These are phyloP conservation scores for Amyloporia xantha DNA, from an alignment of 768 basidiomycete genomes.

Conservation along the genomic window DNA sequence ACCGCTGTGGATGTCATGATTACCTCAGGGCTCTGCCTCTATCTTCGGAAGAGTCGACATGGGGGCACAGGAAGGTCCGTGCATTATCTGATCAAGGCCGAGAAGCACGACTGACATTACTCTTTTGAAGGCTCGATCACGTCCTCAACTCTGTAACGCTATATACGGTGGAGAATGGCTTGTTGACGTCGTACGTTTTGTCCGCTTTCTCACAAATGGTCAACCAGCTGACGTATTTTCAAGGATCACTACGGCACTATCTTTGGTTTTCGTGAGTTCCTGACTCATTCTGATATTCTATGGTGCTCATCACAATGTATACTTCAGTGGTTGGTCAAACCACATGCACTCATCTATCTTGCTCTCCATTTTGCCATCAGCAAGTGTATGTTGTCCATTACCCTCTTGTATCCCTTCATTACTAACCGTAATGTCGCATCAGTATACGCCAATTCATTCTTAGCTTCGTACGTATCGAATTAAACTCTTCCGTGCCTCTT, in stretches of 20 bases:
- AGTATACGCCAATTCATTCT: slow-evolving; percentile 25
- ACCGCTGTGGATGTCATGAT: slow-evolving; percentile 21
- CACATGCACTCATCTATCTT: slow-evolving; percentile 22
- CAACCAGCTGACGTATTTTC: slow-evolving; percentile 1
- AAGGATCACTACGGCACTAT: slow-evolving; percentile 17
- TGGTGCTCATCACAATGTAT: slow-evolving; percentile 2
- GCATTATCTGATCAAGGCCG: too few species aligned
- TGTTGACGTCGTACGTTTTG: slow-evolving; percentile 18
- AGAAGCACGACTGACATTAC: too few species aligned
- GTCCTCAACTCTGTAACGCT: slow-evolving; percentile 22
- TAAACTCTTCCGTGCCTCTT: neutral
- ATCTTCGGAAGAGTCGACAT: slow-evolving; percentile 19
- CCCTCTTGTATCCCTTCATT: neutral
- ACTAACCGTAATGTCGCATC: neutral
- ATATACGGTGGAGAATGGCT: slow-evolving; percentile 24
- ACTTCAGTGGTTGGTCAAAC: slow-evolving; percentile 22
- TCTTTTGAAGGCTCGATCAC: slow-evolving; percentile 22
- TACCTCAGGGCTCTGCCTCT: slow-evolving; percentile 16
- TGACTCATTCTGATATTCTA: slow-evolving; percentile 1
- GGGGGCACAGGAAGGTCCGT: slow-evolving; percentile 18
- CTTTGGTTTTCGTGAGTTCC: slow-evolving; percentile 21
- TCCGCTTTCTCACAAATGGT: neutral
- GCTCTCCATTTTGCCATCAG: slow-evolving; percentile 24
- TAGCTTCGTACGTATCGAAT: slow-evolving; percentile 20
- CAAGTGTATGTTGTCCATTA: slow-evolving; percentile 20